Conservation (phyloP, 2,329 filamentous ascomycete species). For the Penicillium sp. region DNA sequence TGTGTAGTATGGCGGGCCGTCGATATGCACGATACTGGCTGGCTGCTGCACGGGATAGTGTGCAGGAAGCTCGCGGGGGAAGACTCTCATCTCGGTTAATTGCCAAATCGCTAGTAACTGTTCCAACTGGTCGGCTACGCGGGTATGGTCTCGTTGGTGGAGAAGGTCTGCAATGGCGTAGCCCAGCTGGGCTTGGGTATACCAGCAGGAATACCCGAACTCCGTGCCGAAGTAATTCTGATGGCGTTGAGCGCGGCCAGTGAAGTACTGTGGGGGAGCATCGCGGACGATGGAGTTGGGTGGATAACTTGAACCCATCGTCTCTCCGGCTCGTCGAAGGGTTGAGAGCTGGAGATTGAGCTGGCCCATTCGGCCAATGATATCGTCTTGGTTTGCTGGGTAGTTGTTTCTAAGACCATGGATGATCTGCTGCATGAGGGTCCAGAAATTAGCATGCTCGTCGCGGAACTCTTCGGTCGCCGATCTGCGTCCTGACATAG, state of each 20-base stretch:
- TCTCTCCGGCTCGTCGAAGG: neutral
- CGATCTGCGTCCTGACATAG: neutral
- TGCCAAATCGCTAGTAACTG: neutral
- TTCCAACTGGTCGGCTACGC: neutral
- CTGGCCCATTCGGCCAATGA: neutral
- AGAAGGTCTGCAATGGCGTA: neutral
- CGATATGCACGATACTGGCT: neutral
- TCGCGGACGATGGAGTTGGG: neutral
- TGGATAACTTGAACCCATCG: neutral
- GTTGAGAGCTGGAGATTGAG: neutral
- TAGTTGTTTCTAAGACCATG: neutral
- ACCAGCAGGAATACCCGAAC: conserved; percentile 6
- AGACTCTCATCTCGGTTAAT: neutral
- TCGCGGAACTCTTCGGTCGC: neutral
- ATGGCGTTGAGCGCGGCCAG: neutral
- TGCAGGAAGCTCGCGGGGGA: neutral
- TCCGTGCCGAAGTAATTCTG: conserved; percentile 3
- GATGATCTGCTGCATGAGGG: neutral
- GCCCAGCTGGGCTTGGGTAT: neutral
- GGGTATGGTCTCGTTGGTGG: neutral
- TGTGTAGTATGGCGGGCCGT: neutral
- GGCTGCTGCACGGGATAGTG: neutral
- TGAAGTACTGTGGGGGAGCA: neutral
- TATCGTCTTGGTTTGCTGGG: neutral
- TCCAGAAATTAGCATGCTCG: neutral